These are phyloP conservation scores for Barnettozyma vustinii DNA, from an alignment of 805 yeast genomes.

Conservation along the genomic window DNA sequence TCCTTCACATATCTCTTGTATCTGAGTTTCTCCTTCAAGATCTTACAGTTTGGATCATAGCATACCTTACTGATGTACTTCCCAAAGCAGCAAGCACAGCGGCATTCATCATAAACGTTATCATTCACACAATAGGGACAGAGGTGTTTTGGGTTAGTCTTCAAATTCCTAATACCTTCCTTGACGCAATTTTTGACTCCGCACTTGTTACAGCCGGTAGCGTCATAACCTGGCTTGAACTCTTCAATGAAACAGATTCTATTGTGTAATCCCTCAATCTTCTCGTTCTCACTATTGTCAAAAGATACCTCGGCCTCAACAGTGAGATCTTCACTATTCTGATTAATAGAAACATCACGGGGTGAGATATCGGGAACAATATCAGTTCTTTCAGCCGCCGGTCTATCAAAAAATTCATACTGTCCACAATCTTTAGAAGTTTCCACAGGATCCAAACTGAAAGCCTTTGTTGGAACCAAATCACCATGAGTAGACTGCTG, in stretches of 20 bases:
- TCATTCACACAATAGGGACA: slow-evolving; percentile 25
- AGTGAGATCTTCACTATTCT: background rate
- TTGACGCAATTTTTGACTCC: slow-evolving; percentile 22
- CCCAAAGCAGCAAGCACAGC: slow-evolving; percentile 26
- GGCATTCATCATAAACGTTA: slow-evolving; percentile 25
- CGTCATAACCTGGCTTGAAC: slow-evolving; percentile 20
- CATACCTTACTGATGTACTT: slow-evolving; percentile 23
- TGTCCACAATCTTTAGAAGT: slow-evolving; percentile 7
- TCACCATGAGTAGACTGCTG: background rate
- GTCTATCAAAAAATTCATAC: slow-evolving; percentile 5
- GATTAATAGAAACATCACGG: slow-evolving; percentile 17
- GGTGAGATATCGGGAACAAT: slow-evolving; percentile 1
- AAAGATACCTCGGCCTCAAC: slow-evolving; percentile 12
- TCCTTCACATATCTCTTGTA: slow-evolving; percentile 24
- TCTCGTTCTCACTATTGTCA: slow-evolving; percentile 26
- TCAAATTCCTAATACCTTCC: slow-evolving; percentile 17
- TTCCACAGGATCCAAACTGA: background rate
- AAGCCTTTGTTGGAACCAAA: background rate
- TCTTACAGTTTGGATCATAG: slow-evolving; percentile 22
- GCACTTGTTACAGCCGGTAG: slow-evolving; percentile 15
- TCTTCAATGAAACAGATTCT: slow-evolving; percentile 17
- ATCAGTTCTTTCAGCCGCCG: slow-evolving; percentile 5
- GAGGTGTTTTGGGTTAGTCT: slow-evolving; percentile 20
- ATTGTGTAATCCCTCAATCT: slow-evolving; percentile 14
- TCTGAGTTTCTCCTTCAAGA: slow-evolving; percentile 20